Conservation (phyloP, 2,329 filamentous ascomycete species). For the Talaromyces sp. region DNA sequence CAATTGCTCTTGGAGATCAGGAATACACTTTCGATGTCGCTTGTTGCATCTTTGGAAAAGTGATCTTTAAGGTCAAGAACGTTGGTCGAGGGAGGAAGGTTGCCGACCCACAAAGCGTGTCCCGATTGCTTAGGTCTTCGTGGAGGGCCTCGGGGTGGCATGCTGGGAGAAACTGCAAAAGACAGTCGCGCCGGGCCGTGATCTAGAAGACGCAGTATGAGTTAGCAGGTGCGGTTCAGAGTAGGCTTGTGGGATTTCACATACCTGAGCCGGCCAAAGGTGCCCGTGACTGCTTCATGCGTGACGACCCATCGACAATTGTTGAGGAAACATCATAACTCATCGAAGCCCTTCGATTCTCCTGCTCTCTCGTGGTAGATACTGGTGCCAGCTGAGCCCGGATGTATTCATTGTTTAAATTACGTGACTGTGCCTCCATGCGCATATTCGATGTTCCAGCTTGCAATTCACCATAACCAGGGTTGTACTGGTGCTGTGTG, state of each 20-base stretch:
- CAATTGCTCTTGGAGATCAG: conserved; percentile 97
- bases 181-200: not conserved
- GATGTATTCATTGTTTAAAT: not conserved
- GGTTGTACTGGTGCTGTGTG: conserved; percentile 24
- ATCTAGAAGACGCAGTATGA: not conserved
- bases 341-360: conserved; percentile 12
- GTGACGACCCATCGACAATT: conserved; percentile 37
- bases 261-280: conserved; percentile 11
- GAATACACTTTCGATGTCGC: conserved; percentile 81
- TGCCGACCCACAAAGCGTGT: conserved; percentile 93
- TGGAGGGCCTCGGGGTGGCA: conserved; percentile 61
- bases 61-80: conserved; percentile 85
- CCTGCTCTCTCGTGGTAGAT: conserved; percentile 28
- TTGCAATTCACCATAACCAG: conserved; percentile 22
- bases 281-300: conserved; percentile 24
- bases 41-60: conserved; percentile 73
- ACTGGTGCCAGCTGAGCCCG: conserved; percentile 23
- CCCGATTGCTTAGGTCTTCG: conserved; percentile 68
- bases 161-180: conserved; percentile 26
- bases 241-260: not conserved
- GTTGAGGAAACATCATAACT: conserved; percentile 36
- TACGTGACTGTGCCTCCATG: conserved; percentile 14
- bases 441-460: conserved; percentile 11
- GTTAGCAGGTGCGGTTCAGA: not conserved
- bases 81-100: conserved; percentile 78